Percentiles rank a stretch among this genome's conserved stretches.
phyloP scores from a whole-genome alignment of 345 rosid species.

The Excoecaria cochinchinensis region DNA sequence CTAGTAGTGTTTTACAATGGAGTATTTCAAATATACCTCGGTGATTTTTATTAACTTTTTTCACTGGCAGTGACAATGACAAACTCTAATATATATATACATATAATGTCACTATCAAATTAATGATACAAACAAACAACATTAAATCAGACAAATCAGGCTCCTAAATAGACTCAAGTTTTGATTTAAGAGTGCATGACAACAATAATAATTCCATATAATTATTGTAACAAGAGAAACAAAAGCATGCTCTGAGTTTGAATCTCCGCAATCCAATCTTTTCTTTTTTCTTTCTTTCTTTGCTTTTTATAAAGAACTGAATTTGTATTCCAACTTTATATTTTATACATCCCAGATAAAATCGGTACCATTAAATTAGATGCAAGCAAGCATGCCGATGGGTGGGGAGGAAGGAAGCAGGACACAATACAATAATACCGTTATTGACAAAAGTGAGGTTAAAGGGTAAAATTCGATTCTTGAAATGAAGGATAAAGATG shows the following conservation, averaged over 20 bases:
- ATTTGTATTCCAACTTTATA: too few species aligned
- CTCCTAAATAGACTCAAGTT: neutral
- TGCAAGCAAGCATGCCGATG: neutral
- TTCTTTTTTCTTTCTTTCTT: too few species aligned
- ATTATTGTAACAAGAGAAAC: neutral
- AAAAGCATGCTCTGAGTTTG: neutral
- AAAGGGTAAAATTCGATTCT: neutral
- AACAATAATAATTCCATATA: neutral
- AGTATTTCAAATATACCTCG: neutral
- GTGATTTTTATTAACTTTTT: neutral
- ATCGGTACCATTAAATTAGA: too few species aligned
- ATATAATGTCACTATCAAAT: slow-evolving; percentile 1
- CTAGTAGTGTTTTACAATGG: too few species aligned
- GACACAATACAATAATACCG: neutral
- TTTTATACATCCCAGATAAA: too few species aligned
- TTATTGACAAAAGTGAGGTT: neutral
- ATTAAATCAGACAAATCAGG: neutral
- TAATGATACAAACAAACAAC: neutral
- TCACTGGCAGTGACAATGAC: neutral
- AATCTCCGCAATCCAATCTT: too few species aligned
- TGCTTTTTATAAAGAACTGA: too few species aligned
- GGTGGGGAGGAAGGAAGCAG: too few species aligned
- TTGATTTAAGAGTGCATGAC: neutral
- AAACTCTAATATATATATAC: neutral
- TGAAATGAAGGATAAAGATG: neutral